Conservation (phyloP, 495 filamentous ascomycete species). For the Xylona heveae region DNA sequence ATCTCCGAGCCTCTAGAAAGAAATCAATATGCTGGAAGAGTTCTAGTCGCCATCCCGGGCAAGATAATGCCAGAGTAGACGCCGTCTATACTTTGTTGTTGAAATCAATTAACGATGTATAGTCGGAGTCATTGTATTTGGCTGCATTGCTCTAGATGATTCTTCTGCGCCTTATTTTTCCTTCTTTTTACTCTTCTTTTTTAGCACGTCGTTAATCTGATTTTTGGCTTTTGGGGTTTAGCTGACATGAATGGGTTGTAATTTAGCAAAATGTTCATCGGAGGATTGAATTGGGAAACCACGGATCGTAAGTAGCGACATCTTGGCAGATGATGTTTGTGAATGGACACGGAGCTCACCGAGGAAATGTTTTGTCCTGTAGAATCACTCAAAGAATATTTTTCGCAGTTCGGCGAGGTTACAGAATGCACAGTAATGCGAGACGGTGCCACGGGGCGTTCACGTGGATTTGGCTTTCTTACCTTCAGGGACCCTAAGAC, state of each 20-base stretch:
- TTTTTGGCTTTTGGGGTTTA: not conserved
- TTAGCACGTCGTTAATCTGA: not conserved
- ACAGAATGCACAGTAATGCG: constrained; percentile 97
- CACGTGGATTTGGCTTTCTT: constrained; percentile 88
- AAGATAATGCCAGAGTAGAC: no score
- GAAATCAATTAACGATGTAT: no score
- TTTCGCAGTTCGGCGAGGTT: constrained; percentile 94
- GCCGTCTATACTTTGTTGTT: no score
- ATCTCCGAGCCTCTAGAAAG: no score
- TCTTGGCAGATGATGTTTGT: not conserved
- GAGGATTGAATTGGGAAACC: constrained; percentile 96
- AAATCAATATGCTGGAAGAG: no score
- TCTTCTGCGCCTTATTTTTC: not conserved
- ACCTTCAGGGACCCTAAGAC: constrained; percentile 95
- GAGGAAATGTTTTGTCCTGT: constrained; percentile 3
- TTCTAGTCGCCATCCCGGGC: no score
- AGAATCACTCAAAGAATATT: constrained; percentile 98
- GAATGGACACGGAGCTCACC: not conserved
- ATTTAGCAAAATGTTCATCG: constrained; percentile 96
- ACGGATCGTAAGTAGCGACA: constrained; percentile 61
- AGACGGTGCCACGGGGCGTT: constrained; percentile 81
- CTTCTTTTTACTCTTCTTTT: not conserved
- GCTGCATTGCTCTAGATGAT: no score
- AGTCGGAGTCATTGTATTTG: no score
- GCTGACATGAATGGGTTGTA: constrained; percentile 9